phyloP scores from a whole-genome alignment of 2,329 filamentous ascomycete genomes.

The Monosporascus cannonballus region DNA sequence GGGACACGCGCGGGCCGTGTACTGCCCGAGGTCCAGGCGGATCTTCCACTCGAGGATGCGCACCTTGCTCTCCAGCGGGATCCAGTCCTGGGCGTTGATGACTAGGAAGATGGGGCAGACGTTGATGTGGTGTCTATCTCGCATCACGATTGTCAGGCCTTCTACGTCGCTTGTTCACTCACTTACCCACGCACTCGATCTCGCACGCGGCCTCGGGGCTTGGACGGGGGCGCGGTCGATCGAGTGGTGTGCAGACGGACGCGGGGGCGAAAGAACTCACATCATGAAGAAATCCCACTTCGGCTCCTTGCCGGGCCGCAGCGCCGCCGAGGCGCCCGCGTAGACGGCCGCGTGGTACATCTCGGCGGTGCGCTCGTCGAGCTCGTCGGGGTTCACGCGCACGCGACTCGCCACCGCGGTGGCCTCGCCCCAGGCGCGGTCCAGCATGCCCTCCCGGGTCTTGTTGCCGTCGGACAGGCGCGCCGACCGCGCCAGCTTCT shows the following conservation, averaged over 20 bases:
- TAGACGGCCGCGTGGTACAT: constrained; percentile 63
- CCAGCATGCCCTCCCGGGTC: constrained; percentile 62
- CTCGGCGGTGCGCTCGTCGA: constrained; percentile 48
- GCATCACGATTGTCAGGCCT: background rate
- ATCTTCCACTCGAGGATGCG: constrained; percentile 79
- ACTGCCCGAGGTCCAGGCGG: constrained; percentile 66
- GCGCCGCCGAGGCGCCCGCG: constrained; percentile 48
- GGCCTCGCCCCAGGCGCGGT: constrained; percentile 57
- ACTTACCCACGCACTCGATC: background rate
- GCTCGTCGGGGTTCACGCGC: constrained; percentile 46
- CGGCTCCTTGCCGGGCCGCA: constrained; percentile 56
- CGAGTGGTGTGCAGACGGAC: background rate
- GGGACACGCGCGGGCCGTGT: constrained; percentile 62
- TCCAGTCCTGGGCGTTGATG: constrained; percentile 56
- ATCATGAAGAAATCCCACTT: constrained; percentile 78
- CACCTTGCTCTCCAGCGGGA: constrained; percentile 53
- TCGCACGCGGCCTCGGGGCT: too few species aligned
- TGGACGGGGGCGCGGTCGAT: background rate
- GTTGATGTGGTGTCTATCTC: constrained; percentile 71
- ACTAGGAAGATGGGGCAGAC: constrained; percentile 64
- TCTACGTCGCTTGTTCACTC: too few species aligned
- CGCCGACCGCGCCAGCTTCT: constrained; percentile 50
- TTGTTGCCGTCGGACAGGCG: constrained; percentile 52
- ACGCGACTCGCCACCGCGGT: constrained; percentile 54
- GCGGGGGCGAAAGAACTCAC: constrained; percentile 27